Conservation (phyloP, 345 rosid genomes). For the Clausena lansium region DNA sequence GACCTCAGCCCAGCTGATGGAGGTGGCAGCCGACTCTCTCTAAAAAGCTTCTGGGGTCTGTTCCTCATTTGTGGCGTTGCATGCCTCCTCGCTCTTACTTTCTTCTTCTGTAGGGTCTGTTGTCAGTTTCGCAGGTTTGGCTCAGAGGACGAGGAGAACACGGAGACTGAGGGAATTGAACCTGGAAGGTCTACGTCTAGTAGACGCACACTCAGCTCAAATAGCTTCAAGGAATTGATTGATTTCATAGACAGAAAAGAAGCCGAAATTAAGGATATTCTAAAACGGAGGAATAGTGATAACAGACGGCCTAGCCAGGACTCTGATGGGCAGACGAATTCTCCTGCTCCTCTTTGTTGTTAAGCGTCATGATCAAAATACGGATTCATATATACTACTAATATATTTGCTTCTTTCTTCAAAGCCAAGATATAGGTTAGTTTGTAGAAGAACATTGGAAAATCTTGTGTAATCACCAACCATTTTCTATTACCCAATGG, state of each 20-base stretch:
- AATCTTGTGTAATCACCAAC: background rate
- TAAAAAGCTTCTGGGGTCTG: slow-evolving; percentile 86
- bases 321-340: slow-evolving; percentile 26
- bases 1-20: slow-evolving; percentile 31
- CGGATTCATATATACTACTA: background rate
- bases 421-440: background rate
- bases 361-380: background rate
- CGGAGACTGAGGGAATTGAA: slow-evolving; percentile 40
- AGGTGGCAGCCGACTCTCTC: slow-evolving; percentile 38
- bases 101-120: slow-evolving; percentile 53
- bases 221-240: slow-evolving; percentile 49
- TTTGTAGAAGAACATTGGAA: background rate
- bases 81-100: slow-evolving; percentile 50
- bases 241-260: slow-evolving; percentile 64
- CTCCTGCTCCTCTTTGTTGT: slow-evolving; percentile 16
- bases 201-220: slow-evolving; percentile 31
- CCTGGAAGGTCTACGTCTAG: slow-evolving; percentile 39
- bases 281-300: slow-evolving; percentile 46
- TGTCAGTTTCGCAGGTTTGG: slow-evolving; percentile 57
- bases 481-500: background rate
- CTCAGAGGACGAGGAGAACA: slow-evolving; percentile 35
- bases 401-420: background rate
- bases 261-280: slow-evolving; percentile 49
- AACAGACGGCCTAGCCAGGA: slow-evolving; percentile 38
- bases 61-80: slow-evolving; percentile 74